Conservation (phyloP, 495 filamentous ascomycete genomes). For the Neurospora sp. region DNA sequence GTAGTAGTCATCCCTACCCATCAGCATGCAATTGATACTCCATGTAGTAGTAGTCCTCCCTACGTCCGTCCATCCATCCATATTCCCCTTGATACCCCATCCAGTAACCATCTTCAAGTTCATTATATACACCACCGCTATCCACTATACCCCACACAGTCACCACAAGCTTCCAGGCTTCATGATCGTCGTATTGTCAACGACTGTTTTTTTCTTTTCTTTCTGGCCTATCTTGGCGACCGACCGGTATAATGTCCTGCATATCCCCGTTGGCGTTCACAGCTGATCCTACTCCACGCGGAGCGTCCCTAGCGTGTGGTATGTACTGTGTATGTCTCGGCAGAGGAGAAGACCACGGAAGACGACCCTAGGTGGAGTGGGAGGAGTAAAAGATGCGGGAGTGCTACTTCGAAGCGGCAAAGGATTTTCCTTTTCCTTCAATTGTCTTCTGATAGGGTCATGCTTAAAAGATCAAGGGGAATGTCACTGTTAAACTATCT, state of each 20-base stretch:
- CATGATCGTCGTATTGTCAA: background rate
- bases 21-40: background rate
- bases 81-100: background rate
- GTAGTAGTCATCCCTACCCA: background rate
- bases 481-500: background rate
- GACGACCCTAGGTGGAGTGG: background rate
- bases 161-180: background rate
- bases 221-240: background rate
- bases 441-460: background rate
- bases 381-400: background rate
- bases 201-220: background rate
- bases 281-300: background rate
- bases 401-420: background rate
- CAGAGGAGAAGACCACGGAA: background rate
- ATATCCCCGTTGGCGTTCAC: background rate
- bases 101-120: background rate
- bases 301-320: background rate
- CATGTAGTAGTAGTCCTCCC: background rate
- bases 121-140: background rate
- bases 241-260: background rate
- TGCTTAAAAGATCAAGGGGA: background rate
- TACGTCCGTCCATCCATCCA: background rate
- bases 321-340: background rate
- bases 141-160: background rate
- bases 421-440: background rate